These are phyloP conservation scores for Metschnikowia kofuensis DNA, from an alignment of 805 yeast species.

Conservation along the genomic window DNA sequence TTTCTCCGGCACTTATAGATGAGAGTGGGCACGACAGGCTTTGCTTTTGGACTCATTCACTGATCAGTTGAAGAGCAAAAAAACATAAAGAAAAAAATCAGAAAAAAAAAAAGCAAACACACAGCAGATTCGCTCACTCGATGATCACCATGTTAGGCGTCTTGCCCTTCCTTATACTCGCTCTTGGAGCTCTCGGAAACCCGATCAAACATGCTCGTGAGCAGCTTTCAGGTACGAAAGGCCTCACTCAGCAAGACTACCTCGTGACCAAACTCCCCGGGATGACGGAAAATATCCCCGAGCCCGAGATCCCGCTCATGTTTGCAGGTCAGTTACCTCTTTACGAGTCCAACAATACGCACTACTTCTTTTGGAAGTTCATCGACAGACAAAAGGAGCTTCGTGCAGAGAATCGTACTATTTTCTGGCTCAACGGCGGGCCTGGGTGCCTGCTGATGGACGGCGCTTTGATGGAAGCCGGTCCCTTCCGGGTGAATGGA, in stretches of 20 bases:
- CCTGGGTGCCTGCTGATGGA: constrained; percentile 99
- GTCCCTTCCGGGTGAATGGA: constrained; percentile 70
- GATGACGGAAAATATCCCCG: constrained; percentile 27
- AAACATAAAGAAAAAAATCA: neutral
- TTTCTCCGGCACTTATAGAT: neutral
- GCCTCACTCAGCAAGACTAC: constrained; percentile 12
- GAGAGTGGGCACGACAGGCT: neutral
- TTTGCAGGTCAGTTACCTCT: constrained; percentile 66
- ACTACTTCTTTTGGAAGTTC: constrained; percentile 78
- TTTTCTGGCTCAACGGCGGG: constrained; percentile 95
- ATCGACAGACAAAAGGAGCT: constrained; percentile 30
- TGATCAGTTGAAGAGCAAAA: neutral
- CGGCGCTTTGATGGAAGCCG: constrained; percentile 90
- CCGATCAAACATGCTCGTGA: constrained; percentile 15
- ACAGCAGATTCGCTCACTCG: neutral
- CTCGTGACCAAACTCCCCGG: constrained; percentile 40
- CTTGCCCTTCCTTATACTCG: constrained; percentile 2
- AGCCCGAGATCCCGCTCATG: constrained; percentile 48
- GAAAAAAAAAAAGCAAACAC: neutral
- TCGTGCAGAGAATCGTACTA: constrained; percentile 43
- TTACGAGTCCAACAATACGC: constrained; percentile 49
- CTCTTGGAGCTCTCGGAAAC: constrained; percentile 10
- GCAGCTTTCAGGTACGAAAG: constrained; percentile 5
- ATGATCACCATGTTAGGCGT: constrained; percentile 1
- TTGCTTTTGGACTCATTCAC: neutral